Evolutionary conservation across 768 basidiomycete species (phyloP).

Genomic region (Psilocybe sp.): DNA sequence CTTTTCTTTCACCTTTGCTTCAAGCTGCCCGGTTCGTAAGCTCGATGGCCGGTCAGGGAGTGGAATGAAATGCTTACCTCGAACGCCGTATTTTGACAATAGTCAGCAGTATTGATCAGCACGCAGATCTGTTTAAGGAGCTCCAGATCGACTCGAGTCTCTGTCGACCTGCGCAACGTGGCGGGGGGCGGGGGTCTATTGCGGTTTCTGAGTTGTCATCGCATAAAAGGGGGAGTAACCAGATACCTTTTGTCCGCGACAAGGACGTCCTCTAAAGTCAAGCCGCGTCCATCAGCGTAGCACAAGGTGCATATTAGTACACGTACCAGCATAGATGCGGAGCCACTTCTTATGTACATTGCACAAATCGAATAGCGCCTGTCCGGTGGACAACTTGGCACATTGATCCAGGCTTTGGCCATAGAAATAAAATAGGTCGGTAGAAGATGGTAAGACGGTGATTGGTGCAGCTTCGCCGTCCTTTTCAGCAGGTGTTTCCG

Average conservation of each 20-base stretch:
- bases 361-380: conserved; percentile 78
- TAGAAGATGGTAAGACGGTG: conserved; percentile 88
- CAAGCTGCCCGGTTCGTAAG: conserved; percentile 53
- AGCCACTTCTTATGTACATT: conserved; percentile 92
- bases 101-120: conserved; percentile 96
- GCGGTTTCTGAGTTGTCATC: neutral
- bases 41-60: neutral
- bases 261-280: conserved; percentile 77
- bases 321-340: conserved; percentile 82
- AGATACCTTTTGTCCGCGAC: conserved; percentile 66
- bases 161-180: conserved; percentile 66
- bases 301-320: conserved; percentile 5
- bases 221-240: neutral
- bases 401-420: conserved; percentile 94
- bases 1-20: conserved; percentile 86
- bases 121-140: conserved; percentile 83
- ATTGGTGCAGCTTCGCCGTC: conserved; percentile 46
- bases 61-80: conserved; percentile 50
- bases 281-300: conserved; percentile 5
- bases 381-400: conserved; percentile 82
- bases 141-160: conserved; percentile 71
- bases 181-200: conserved; percentile 30
- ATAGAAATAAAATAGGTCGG: conserved; percentile 97
- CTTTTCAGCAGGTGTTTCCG: conserved; percentile 21
- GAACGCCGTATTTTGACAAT: conserved; percentile 87